phyloP scores from a whole-genome alignment of 352 stramenopile species.

The Phytophthora crassamura region DNA sequence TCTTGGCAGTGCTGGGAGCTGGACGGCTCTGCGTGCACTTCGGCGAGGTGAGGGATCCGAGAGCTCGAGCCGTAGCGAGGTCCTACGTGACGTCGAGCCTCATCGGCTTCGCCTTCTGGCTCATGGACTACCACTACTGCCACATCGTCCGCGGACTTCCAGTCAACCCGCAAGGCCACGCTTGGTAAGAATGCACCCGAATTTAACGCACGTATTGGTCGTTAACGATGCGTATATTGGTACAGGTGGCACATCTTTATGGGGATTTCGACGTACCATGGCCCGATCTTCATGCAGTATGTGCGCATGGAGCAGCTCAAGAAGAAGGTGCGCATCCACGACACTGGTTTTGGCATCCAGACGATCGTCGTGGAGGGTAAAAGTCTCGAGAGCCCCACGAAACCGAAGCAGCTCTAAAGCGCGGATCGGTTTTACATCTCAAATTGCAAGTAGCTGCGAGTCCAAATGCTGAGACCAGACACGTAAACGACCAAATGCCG shows the following conservation, averaged over 20 bases:
- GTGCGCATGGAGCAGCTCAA: slow-evolving; percentile 81
- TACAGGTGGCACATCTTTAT: slow-evolving; percentile 85
- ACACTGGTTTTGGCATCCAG: slow-evolving; percentile 66
- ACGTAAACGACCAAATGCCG: not conserved
- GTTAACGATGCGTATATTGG: slow-evolving; percentile 3
- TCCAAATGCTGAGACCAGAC: not conserved
- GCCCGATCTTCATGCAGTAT: slow-evolving; percentile 89
- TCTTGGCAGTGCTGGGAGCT: slow-evolving; percentile 58
- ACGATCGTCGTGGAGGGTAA: slow-evolving; percentile 65
- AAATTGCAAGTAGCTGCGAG: slow-evolving; percentile 12
- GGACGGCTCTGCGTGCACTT: slow-evolving; percentile 71
- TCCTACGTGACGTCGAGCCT: slow-evolving; percentile 72
- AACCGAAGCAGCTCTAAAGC: slow-evolving; percentile 45
- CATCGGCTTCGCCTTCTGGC: slow-evolving; percentile 72
- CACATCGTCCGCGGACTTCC: slow-evolving; percentile 56
- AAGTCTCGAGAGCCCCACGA: slow-evolving; percentile 22
- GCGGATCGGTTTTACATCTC: slow-evolving; percentile 8
- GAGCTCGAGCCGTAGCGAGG: slow-evolving; percentile 58
- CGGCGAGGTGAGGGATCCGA: slow-evolving; percentile 57
- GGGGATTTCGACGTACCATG: slow-evolving; percentile 79
- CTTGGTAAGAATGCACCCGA: slow-evolving; percentile 47
- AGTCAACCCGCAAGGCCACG: slow-evolving; percentile 82
- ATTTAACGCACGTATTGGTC: not conserved
- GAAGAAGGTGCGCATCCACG: slow-evolving; percentile 61
- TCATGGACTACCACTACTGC: slow-evolving; percentile 88